These are phyloP conservation scores for Lactarius indigo DNA, from an alignment of 768 basidiomycete species.

Conservation along the genomic window DNA sequence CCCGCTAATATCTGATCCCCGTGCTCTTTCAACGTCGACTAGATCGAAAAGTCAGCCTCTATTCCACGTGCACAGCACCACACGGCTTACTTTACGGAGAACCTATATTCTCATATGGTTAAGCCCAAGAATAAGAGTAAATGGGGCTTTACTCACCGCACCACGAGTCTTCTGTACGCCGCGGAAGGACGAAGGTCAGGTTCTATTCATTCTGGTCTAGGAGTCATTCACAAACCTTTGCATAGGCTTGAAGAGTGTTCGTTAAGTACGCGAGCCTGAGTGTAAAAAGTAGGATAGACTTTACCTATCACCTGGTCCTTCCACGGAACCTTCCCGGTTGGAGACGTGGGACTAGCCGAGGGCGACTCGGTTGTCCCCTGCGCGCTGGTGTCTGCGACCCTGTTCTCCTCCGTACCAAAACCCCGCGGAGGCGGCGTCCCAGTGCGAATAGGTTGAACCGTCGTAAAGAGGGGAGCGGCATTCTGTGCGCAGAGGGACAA, in stretches of 20 bases:
- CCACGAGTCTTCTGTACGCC: conserved; percentile 18
- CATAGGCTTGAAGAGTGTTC: conserved; percentile 3
- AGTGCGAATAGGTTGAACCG: neutral
- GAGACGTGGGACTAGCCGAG: conserved; percentile 11
- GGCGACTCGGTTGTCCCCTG: conserved; percentile 20
- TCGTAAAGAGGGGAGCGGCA: neutral
- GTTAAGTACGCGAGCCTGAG: neutral
- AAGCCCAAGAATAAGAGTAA: neutral
- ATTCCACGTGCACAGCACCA: neutral
- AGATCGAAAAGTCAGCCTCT: neutral
- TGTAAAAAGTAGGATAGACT: conserved; percentile 14
- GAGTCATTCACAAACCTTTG: conserved; percentile 13
- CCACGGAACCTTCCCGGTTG: conserved; percentile 43
- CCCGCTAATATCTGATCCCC: conserved; percentile 54
- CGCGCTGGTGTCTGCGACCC: conserved; percentile 31
- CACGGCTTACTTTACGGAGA: conserved; percentile 19
- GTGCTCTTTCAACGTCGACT: conserved; percentile 48
- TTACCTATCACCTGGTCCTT: conserved; percentile 58
- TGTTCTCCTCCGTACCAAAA: conserved; percentile 33
- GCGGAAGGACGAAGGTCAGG: neutral
- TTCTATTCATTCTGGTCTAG: neutral
- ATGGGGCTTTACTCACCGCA: conserved; percentile 11
- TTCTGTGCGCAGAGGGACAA: neutral
- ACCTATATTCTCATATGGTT: conserved; percentile 3
- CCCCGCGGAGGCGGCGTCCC: neutral